Evolutionary conservation across 2,329 filamentous ascomycete species (phyloP).

Genomic region (Fusarium sp.): DNA sequence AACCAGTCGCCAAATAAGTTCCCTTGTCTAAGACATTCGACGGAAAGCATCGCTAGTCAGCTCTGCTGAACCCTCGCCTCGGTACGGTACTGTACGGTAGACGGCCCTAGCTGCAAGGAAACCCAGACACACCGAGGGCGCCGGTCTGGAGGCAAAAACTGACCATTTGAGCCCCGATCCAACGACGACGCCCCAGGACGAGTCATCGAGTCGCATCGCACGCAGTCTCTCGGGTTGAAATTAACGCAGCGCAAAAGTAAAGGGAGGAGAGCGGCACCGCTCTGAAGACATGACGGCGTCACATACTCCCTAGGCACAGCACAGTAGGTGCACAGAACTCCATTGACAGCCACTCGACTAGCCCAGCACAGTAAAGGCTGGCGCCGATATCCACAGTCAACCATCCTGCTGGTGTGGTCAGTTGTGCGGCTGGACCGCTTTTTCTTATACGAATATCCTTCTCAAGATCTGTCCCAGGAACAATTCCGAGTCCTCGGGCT

Average conservation of each 20-base stretch:
- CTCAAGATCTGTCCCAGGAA: slow-evolving; percentile 35
- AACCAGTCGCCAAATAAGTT: slow-evolving; percentile 14
- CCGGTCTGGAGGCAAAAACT: slow-evolving; percentile 13
- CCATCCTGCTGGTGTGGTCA: slow-evolving; percentile 32
- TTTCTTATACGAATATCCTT: slow-evolving; percentile 34
- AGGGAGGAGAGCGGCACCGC: not conserved
- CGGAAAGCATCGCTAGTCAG: slow-evolving; percentile 34
- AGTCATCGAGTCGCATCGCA: slow-evolving; percentile 11
- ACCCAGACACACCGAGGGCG: slow-evolving; percentile 1
- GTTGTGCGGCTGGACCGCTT: slow-evolving; percentile 18
- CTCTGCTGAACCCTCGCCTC: slow-evolving; percentile 28
- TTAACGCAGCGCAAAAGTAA: not conserved
- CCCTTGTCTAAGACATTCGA: slow-evolving; percentile 37
- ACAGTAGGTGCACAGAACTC: slow-evolving; percentile 9
- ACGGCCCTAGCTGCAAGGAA: slow-evolving; percentile 3
- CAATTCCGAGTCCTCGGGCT: slow-evolving; percentile 23
- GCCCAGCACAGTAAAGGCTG: slow-evolving; percentile 25
- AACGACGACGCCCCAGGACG: slow-evolving; percentile 10
- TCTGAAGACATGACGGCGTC: slow-evolving; percentile 20
- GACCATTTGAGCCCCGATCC: slow-evolving; percentile 9
- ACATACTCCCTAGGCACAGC: slow-evolving; percentile 1
- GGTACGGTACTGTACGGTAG: slow-evolving; percentile 17
- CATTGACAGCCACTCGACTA: slow-evolving; percentile 28
- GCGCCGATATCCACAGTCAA: slow-evolving; percentile 37
- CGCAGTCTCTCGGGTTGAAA: not conserved